phyloP scores from a whole-genome alignment of 2,329 filamentous ascomycete species.

The Colletotrichum spinosum region DNA sequence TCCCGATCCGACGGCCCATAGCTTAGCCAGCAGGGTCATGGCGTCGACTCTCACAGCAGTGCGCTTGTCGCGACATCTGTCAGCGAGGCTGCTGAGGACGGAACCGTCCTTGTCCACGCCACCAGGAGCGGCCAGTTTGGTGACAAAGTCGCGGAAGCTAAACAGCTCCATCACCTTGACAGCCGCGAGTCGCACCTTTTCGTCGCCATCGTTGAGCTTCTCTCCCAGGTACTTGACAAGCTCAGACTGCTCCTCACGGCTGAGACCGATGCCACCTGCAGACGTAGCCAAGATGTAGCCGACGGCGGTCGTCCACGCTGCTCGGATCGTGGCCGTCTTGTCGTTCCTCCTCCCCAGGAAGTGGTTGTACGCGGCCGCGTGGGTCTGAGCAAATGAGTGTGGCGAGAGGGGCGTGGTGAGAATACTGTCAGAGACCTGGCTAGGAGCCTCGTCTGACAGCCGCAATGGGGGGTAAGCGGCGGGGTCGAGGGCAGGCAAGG shows the following conservation, averaged over 20 bases:
- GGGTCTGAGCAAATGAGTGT: slow-evolving; percentile 88
- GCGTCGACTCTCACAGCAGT: slow-evolving; percentile 85
- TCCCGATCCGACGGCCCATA: slow-evolving; percentile 94
- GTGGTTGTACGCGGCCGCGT: slow-evolving; percentile 81
- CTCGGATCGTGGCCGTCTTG: slow-evolving; percentile 83
- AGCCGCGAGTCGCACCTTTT: slow-evolving; percentile 90
- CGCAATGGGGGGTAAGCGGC: slow-evolving; percentile 85
- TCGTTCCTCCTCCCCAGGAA: slow-evolving; percentile 90
- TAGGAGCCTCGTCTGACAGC: slow-evolving; percentile 67
- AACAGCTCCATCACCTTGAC: slow-evolving; percentile 87
- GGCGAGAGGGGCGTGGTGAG: slow-evolving; percentile 87
- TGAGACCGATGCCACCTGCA: slow-evolving; percentile 89
- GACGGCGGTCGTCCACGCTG: slow-evolving; percentile 86
- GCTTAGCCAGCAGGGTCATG: slow-evolving; percentile 83
- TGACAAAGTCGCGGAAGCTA: slow-evolving; percentile 81
- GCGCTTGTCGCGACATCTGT: slow-evolving; percentile 89
- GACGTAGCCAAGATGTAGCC: slow-evolving; percentile 92
- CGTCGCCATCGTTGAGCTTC: slow-evolving; percentile 88
- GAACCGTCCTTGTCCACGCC: slow-evolving; percentile 81
- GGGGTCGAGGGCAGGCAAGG: slow-evolving; percentile 79
- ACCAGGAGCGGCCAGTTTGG: slow-evolving; percentile 82
- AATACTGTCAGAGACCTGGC: slow-evolving; percentile 66
- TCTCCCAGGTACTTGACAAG: slow-evolving; percentile 81
- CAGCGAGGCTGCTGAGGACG: slow-evolving; percentile 83
- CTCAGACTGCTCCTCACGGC: slow-evolving; percentile 81